A percentile compares a stretch with the other conserved stretches of the same genome.
These are phyloP conservation scores for Sugiyamaella neomexicana DNA, from an alignment of 1,139 yeast species.

Conservation along the genomic window DNA sequence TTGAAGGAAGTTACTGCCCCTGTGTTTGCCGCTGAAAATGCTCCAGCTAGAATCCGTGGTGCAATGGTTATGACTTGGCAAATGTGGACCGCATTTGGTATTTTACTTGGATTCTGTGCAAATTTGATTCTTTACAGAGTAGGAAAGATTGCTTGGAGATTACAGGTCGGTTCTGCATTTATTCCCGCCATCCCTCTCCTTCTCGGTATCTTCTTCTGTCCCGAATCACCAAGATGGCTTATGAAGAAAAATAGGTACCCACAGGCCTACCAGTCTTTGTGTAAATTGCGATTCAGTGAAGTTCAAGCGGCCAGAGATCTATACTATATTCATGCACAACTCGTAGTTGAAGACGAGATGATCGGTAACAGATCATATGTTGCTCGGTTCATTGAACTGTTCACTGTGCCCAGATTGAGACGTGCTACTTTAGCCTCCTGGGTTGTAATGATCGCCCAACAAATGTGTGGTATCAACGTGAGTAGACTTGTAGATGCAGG, in stretches of 20 bases:
- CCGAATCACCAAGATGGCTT: conserved; percentile 62
- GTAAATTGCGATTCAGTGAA: conserved; percentile 50
- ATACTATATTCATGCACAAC: conserved; percentile 61
- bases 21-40: conserved; percentile 76
- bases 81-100: conserved; percentile 82
- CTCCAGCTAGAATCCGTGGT: conserved; percentile 74
- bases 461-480: conserved; percentile 76
- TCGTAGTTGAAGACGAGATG: conserved; percentile 61
- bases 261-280: conserved; percentile 57
- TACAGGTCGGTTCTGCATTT: conserved; percentile 31
- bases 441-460: conserved; percentile 84
- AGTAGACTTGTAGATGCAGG: background rate
- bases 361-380: conserved; percentile 30
- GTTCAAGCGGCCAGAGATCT: conserved; percentile 72
- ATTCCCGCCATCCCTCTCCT: conserved; percentile 37
- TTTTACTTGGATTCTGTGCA: conserved; percentile 73
- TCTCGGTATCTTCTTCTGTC: conserved; percentile 26
- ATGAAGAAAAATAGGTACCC: conserved; percentile 58
- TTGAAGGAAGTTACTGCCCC: conserved; percentile 75
- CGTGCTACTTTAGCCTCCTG: conserved; percentile 77
- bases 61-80: conserved; percentile 86
- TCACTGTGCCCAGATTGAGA: conserved; percentile 70
- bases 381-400: conserved; percentile 48
- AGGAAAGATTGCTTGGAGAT: conserved; percentile 42
- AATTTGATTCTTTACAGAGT: conserved; percentile 57